These are phyloP conservation scores for Rhizopogon vulgaris DNA, from an alignment of 768 basidiomycete species.

Conservation along the genomic window DNA sequence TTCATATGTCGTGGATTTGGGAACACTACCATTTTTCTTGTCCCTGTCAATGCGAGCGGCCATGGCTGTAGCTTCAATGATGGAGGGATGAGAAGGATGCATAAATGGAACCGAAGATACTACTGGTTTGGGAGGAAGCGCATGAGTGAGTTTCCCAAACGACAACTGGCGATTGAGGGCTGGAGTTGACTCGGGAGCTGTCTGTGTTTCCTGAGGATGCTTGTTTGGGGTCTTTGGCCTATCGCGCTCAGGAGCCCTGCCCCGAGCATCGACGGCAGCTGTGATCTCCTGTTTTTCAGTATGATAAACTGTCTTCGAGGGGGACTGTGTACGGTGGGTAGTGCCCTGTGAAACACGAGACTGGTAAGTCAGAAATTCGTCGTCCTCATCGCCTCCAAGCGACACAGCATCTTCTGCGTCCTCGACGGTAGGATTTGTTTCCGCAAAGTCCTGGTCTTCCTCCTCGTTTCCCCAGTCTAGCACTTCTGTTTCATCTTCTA, in stretches of 20 bases:
- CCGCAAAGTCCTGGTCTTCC: conserved; percentile 37
- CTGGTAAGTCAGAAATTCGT: conserved; percentile 46
- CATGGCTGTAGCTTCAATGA: conserved; percentile 60
- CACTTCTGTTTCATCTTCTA: conserved; percentile 57
- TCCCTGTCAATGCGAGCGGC: conserved; percentile 39
- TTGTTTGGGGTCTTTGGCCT: conserved; percentile 5
- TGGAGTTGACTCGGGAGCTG: conserved; percentile 17
- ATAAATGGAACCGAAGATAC: conserved; percentile 44
- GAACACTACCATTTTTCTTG: conserved; percentile 31
- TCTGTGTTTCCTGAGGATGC: conserved; percentile 1
- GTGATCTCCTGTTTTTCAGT: conserved; percentile 9
- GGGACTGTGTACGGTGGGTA: conserved; percentile 9
- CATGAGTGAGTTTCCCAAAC: conserved; percentile 49
- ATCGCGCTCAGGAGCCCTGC: conserved; percentile 7
- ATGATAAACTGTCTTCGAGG: conserved; percentile 12
- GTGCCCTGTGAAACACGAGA: conserved; percentile 26
- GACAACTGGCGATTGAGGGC: conserved; percentile 18
- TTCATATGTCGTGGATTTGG: conserved; percentile 21
- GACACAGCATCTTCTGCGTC: conserved; percentile 62
- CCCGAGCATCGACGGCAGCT: conserved; percentile 4
- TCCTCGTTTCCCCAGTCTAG: conserved; percentile 66
- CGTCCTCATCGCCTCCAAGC: conserved; percentile 67
- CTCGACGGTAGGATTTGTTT: conserved; percentile 26
- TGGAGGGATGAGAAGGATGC: conserved; percentile 50
- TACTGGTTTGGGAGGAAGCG: conserved; percentile 62